Evolutionary conservation across 371 early-diverging fungal species (phyloP), one percentile per base, ranked within the genome.

Genomic region (Mortierella sp.): DNA sequence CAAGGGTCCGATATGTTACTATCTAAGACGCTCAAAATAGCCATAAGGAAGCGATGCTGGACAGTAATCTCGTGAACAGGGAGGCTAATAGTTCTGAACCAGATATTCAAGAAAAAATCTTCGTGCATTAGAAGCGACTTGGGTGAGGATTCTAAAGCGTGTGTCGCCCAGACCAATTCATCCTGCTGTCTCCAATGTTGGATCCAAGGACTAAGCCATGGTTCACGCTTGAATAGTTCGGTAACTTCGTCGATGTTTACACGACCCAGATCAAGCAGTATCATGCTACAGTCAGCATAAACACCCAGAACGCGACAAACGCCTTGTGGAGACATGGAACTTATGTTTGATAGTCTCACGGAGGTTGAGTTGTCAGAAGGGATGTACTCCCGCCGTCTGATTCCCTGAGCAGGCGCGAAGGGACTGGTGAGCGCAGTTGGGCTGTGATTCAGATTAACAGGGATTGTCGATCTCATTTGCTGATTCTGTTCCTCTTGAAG

Each of bases 151-250:
- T 70, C 70, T 5, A 63, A 50, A 21, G 70, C 9, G 4, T 69
- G 62, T 0, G 69, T 69, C 22, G 81, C 69, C 81, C 81, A 80
- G 1, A 52, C 48, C 15, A 75, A 43, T 32, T 74, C 67, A n/a
- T 80, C 75, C 58, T 67, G 58, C 15, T 65, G 61, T 33, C 64
- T 47, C 65, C 57, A 55, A 57, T 62, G 62, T 22, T 70, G 74
- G 4, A 67, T 58, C 68, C 63, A 66, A 1, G 69, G 68, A 33
- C 58, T 64, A 41, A 61, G 48, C 67, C 65, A 78, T 0, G 53
- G 15, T 19, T 72, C 64, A 9, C 64, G 36, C 59, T 65, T 63
- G 57, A 75, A 80, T 11, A 65, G 8, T 7, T 47, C 50, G 1
- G 45, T n/a, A 15, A 69, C n/a, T 0, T 64, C 65, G 0, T 60